These are phyloP conservation scores for Ballota nigra DNA, from an alignment of 257 asterid genomes.

Conservation along the genomic window DNA sequence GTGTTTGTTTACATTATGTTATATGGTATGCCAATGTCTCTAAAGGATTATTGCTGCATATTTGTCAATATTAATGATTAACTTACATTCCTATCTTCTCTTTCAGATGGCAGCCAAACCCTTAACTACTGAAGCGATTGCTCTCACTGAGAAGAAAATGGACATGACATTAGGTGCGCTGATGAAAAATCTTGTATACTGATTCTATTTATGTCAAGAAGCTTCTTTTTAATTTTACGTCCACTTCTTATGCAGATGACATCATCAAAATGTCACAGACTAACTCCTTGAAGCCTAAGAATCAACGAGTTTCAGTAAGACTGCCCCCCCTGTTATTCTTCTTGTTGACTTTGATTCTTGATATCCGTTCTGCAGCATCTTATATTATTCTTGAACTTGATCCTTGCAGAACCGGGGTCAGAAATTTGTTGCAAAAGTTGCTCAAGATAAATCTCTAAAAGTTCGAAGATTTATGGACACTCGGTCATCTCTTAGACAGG, in stretches of 20 bases:
- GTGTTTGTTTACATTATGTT: neutral
- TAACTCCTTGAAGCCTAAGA: constrained; percentile 46
- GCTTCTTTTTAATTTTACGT: neutral
- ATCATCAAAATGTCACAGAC: constrained; percentile 82
- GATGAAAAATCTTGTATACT: neutral
- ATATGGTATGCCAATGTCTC: neutral
- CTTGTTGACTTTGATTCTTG: neutral
- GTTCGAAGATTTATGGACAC: constrained; percentile 53
- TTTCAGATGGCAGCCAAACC: constrained; percentile 76
- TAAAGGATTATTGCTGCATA: neutral
- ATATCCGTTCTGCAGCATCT: neutral
- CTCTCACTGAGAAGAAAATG: constrained; percentile 95
- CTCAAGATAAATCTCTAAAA: constrained; percentile 58
- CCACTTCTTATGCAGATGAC: constrained; percentile 57
- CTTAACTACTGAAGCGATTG: constrained; percentile 65
- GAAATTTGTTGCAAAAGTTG: constrained; percentile 38
- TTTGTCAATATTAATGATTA: neutral
- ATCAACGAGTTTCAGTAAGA: constrained; percentile 68
- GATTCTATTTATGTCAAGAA: neutral
- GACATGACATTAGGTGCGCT: constrained; percentile 78
- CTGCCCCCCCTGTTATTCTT: neutral
- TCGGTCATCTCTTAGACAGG: constrained; percentile 78
- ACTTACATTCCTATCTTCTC: constrained; percentile 16
- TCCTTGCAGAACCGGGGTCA: constrained; percentile 59
- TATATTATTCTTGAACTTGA: constrained; percentile 8